phyloP scores from a whole-genome alignment of 495 filamentous ascomycete species.

The Hypoxylon cercidicola region DNA sequence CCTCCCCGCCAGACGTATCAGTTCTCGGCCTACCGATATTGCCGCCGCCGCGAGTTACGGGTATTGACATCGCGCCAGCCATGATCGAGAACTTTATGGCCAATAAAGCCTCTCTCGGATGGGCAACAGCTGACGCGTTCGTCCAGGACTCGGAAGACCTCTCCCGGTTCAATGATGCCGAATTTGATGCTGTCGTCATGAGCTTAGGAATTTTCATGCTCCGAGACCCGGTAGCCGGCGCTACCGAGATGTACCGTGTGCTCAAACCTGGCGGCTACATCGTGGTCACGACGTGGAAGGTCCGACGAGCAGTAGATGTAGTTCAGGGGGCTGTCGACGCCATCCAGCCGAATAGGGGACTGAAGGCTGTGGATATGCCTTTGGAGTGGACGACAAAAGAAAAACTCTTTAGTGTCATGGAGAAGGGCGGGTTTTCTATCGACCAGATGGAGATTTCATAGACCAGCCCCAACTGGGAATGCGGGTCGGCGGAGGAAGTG shows the following conservation, averaged over 20 bases:
- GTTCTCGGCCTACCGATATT: constrained; percentile 32
- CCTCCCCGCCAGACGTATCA: constrained; percentile 22
- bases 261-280: constrained; percentile 47
- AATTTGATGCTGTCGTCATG: constrained; percentile 44
- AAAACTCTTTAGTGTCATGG: constrained; percentile 31
- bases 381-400: constrained; percentile 38
- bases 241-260: constrained; percentile 45
- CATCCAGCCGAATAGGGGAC: constrained; percentile 21
- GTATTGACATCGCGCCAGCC: constrained; percentile 30
- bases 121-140: constrained; percentile 29
- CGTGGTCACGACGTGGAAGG: constrained; percentile 48
- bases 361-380: constrained; percentile 25
- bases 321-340: constrained; percentile 20
- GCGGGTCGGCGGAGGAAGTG: constrained; percentile 19
- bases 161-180: constrained; percentile 32
- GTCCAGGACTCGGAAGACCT: constrained; percentile 39
- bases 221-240: constrained; percentile 30
- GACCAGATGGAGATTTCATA: constrained; percentile 21
- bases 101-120: constrained; percentile 29
- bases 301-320: constrained; percentile 15
- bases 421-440: constrained; percentile 22
- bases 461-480: constrained; percentile 31
- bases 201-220: constrained; percentile 43
- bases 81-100: constrained; percentile 35
- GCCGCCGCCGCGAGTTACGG: constrained; percentile 33